Base-by-base conservation (phyloP, 140 eudicot species). In the Senecio squalidus region DNA sequence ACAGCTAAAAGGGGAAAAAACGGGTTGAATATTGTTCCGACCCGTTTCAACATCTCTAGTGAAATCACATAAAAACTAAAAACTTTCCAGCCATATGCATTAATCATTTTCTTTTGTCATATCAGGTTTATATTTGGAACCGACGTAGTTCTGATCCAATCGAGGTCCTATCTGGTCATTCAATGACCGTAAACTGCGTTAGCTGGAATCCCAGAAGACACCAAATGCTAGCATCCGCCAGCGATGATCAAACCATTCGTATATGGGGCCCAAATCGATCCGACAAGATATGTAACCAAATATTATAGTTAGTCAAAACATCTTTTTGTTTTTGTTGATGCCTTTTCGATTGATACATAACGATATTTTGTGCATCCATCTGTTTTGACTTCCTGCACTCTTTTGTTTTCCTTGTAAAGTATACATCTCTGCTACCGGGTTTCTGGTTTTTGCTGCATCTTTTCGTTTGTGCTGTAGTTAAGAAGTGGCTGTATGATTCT, bases 101-200 rank as follows among this genome's bases (percentile, higher is more conserved):
- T 0, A 68, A 62, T 5, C 38, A 9, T 20, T 41, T 17, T 15
- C 21, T 16, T 25, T 51, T 75, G 47, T 54, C 9, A 46, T 57
- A 29, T 49, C 84, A 92, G 98, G 96, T 92, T 22, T 92, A 79
- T 70, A 84, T 92, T 7, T 87, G 98, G 96, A 87, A 87, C 59
- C 77, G 89, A 25, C 78, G 70, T 29, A 47, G 55, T 45, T 64
- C 82, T 53, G 66, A 67, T 36, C 95, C 98, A 0, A 70, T 92
- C 18, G 96, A 78, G 77, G 76, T 83, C 38, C 62, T 91, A 3
- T 74, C 76, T 9, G 98, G 98, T 16, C 98, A 91, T 69, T 61
- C 55, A 43, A 76, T 58, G 96, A 86, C 95, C 3, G 98, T 91
- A 50, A 91, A 91, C 67, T 83, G 82, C 26, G 98, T 91, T 64